Conservation (phyloP, 2,329 filamentous ascomycete species). For the Scedosporium aurantiacum region DNA sequence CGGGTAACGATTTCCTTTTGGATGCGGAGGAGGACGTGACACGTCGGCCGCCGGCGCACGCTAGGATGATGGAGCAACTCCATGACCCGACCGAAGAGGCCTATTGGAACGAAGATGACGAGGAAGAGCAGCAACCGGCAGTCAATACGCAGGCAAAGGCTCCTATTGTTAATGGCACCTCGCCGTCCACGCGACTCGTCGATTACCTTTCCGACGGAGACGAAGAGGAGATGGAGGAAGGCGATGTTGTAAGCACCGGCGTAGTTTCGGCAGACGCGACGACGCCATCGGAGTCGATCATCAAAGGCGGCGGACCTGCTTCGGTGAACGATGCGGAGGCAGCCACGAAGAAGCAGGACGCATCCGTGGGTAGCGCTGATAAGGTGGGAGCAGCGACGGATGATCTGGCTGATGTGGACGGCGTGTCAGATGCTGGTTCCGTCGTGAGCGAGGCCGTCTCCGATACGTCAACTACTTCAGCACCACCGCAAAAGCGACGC, state of each 20-base stretch:
- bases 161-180: conserved; percentile 19
- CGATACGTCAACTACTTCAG: conserved; percentile 55
- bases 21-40: conserved; percentile 54
- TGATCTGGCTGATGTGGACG: conserved; percentile 11
- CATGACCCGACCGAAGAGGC: conserved; percentile 74
- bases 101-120: conserved; percentile 79
- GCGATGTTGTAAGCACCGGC: background rate
- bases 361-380: conserved; percentile 13
- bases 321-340: background rate
- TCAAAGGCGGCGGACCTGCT: background rate
- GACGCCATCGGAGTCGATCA: conserved; percentile 9
- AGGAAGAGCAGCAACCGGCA: conserved; percentile 18
- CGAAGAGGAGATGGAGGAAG: conserved; percentile 20
- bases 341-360: conserved; percentile 6
- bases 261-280: conserved; percentile 35
- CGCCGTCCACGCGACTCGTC: conserved; percentile 60
- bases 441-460: conserved; percentile 18
- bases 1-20: conserved; percentile 58
- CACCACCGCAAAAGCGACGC: conserved; percentile 77
- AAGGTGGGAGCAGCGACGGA: conserved; percentile 10
- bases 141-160: conserved; percentile 3
- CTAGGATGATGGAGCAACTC: conserved; percentile 62
- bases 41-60: conserved; percentile 28
- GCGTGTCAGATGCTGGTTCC: conserved; percentile 8
- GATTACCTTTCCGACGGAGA: conserved; percentile 92